Conservation (phyloP, 2,329 filamentous ascomycete species). For the Hymenoscyphus infarciens region DNA sequence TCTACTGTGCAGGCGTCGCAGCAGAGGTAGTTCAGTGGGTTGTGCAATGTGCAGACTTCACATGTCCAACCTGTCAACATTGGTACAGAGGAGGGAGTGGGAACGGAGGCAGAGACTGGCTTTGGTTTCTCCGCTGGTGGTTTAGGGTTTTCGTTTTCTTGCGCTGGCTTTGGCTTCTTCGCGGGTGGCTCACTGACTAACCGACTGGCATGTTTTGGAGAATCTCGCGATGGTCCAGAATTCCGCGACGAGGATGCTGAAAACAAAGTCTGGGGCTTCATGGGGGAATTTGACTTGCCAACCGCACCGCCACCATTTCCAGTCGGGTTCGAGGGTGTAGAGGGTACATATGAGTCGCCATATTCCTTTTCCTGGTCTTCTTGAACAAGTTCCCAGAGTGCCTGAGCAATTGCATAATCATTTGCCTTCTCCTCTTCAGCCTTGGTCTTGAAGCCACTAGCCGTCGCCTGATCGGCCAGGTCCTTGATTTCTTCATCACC, state of each 20-base stretch:
- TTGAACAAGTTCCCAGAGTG: constrained; percentile 81
- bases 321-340: constrained; percentile 32
- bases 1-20: constrained; percentile 56
- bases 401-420: constrained; percentile 79
- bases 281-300: constrained; percentile 7
- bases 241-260: not conserved
- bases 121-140: not conserved
- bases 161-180: constrained; percentile 22
- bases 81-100: constrained; percentile 12
- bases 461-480: constrained; percentile 59
- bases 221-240: constrained; percentile 17
- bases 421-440: constrained; percentile 89
- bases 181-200: constrained; percentile 25
- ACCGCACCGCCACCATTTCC: constrained; percentile 33
- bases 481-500: constrained; percentile 63
- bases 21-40: constrained; percentile 46
- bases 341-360: constrained; percentile 30
- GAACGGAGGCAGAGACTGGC: constrained; percentile 6
- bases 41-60: constrained; percentile 53
- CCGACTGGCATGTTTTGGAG: constrained; percentile 29
- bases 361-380: constrained; percentile 53
- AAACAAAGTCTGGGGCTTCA: not conserved
- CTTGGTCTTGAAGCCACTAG: constrained; percentile 74
- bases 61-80: constrained; percentile 52
- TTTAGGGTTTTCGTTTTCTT: constrained; percentile 13